Evolutionary conservation across 2,329 filamentous ascomycete genomes (phyloP).

Genomic region (Bipolaris sorokiniana): DNA sequence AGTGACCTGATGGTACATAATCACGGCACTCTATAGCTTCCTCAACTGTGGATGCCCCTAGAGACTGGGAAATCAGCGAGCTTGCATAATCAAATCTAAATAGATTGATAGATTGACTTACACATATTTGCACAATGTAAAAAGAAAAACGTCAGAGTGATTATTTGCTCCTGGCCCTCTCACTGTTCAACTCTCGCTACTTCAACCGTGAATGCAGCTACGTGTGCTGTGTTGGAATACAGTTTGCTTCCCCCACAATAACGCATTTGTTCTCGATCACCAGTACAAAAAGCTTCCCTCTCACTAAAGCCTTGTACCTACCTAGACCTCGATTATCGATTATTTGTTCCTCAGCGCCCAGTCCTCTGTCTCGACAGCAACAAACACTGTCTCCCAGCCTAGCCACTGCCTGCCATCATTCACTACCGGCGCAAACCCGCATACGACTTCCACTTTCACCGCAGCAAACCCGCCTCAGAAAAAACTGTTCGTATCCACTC

Average conservation of each 20-base stretch:
- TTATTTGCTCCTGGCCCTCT: background rate
- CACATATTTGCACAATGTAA: background rate
- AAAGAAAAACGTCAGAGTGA: background rate
- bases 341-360: background rate
- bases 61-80: background rate
- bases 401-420: background rate
- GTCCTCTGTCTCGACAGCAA: background rate
- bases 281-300: background rate
- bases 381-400: background rate
- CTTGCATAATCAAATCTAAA: background rate
- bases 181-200: background rate
- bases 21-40: background rate
- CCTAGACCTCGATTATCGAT: no score
- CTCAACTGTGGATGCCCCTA: background rate
- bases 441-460: background rate
- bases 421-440: background rate
- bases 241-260: background rate
- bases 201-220: background rate
- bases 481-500: background rate
- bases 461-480: background rate
- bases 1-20: background rate
- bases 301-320: background rate
- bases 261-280: background rate
- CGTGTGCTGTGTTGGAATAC: background rate
- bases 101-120: no score